phyloP scores from a whole-genome alignment of 306 rosid species.

The Vigna hirtella region DNA sequence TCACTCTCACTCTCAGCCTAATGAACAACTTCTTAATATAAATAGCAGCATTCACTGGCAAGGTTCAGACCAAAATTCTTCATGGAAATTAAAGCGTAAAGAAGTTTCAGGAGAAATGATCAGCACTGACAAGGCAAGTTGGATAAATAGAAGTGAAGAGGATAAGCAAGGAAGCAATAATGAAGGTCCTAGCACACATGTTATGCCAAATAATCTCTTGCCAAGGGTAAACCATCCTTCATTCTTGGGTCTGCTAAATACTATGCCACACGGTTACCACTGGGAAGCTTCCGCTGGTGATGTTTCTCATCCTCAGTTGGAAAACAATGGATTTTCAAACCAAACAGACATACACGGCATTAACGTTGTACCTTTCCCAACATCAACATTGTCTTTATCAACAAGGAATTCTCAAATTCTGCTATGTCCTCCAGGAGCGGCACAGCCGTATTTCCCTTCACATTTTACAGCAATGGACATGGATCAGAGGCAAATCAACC shows the following conservation, averaged over 20 bases:
- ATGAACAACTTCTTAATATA: slow-evolving; percentile 48
- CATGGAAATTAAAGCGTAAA: slow-evolving; percentile 56
- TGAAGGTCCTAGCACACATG: slow-evolving; percentile 38
- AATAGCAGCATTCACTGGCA: slow-evolving; percentile 38
- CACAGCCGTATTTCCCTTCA: slow-evolving; percentile 53
- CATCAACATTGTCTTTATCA: slow-evolving; percentile 69
- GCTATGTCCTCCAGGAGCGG: slow-evolving; percentile 51
- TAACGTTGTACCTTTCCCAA: slow-evolving; percentile 50
- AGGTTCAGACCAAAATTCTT: slow-evolving; percentile 44
- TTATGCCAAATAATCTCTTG: slow-evolving; percentile 41
- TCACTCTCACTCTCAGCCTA: slow-evolving; percentile 49
- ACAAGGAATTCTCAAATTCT: slow-evolving; percentile 62
- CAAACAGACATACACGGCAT: slow-evolving; percentile 53
- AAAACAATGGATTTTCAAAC: slow-evolving; percentile 45
- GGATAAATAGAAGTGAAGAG: slow-evolving; percentile 42
- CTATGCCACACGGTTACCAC: slow-evolving; percentile 49
- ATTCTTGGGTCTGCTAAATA: slow-evolving; percentile 43
- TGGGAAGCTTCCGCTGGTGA: slow-evolving; percentile 37
- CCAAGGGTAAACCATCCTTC: slow-evolving; percentile 54
- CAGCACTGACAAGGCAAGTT: slow-evolving; percentile 38
- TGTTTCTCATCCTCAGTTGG: slow-evolving; percentile 42
- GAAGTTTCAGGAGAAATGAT: slow-evolving; percentile 49
- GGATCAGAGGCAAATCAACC: slow-evolving; percentile 62
- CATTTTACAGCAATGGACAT: slow-evolving; percentile 53
- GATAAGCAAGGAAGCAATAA: slow-evolving; percentile 23